Evolutionary conservation across 2,329 filamentous ascomycete genomes (phyloP), one percentile per base, ranked within the genome.

Genomic region (Alternaria viburni): DNA sequence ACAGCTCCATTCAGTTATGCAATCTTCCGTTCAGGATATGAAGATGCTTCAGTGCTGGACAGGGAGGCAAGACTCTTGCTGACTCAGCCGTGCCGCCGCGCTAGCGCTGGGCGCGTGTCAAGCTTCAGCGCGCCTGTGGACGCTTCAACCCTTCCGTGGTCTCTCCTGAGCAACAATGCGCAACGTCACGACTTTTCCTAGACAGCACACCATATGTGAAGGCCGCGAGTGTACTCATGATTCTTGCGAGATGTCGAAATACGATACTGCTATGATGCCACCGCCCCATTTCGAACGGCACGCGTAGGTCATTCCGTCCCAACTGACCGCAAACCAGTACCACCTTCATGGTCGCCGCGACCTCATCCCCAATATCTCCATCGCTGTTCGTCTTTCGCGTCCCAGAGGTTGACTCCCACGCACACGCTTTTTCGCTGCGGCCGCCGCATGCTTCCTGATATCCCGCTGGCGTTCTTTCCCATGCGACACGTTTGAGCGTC

Each of bases 221-320:
- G 17, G 1, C 2, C 17, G 1, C 17, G 3, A 44, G 1, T 21
- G 0, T 13, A 3, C 17, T 44, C 17, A 44, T 2, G 0, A 1
- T 44, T 12, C 9, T 44, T 7, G 15, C 32, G 9, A 17, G 2
- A 10, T n/a, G 8, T 17, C 32, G 6, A 5, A 3, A 1, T 0
- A 17, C 0, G 2, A 41, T n/a, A 17, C 43, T 1, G 3, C 10
- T 45, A 19, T 45, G 3, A 6, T 45, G 17, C 21, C 43, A 45
- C 43, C 12, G 43, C 1, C 2, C 43, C 19, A 11, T 45, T 21
- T 45, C 43, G 43, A 45, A 45, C 43, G 19, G 19, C 43, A 45
- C 17, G 43, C 11, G 19, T 19, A 45, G 6, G 43, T 45, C 17
- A 2, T 13, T 19, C 10, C 19, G 43, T 45, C 43, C 19, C 3